Conservation (phyloP, 2,329 filamentous ascomycete genomes). For the Leptosphaerulina australis region DNA sequence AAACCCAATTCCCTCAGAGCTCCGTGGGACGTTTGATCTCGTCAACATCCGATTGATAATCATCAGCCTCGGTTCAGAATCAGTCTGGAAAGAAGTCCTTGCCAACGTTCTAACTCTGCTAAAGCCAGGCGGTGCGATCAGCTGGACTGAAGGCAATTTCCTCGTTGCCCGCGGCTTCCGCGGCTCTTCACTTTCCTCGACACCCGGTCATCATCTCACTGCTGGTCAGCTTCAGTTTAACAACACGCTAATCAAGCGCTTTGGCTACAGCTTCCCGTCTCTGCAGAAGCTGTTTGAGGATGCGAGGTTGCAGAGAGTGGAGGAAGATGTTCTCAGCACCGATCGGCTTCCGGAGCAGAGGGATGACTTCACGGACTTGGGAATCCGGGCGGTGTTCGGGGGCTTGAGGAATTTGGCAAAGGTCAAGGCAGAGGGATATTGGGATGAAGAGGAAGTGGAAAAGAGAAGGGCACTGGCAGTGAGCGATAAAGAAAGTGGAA, state of each 20-base stretch:
- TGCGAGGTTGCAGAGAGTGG: slow-evolving; percentile 26
- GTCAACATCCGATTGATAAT: slow-evolving; percentile 42
- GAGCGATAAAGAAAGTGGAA: slow-evolving; percentile 31
- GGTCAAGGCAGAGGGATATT: slow-evolving; percentile 29
- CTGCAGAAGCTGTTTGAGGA: slow-evolving; percentile 24
- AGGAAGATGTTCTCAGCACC: slow-evolving; percentile 37
- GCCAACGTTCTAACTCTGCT: slow-evolving; percentile 33
- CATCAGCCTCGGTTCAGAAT: slow-evolving; percentile 32
- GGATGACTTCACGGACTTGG: slow-evolving; percentile 37
- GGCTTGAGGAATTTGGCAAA: slow-evolving; percentile 35
- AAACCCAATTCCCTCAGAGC: slow-evolving; percentile 32
- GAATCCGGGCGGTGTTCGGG: slow-evolving; percentile 34
- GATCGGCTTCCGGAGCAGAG: slow-evolving; percentile 34
- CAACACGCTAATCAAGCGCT: slow-evolving; percentile 25
- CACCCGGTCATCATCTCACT: slow-evolving; percentile 30
- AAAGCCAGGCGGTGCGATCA: slow-evolving; percentile 38
- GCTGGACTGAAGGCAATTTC: slow-evolving; percentile 43
- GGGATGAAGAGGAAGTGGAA: slow-evolving; percentile 29
- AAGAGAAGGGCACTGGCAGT: slow-evolving; percentile 24
- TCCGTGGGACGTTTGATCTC: slow-evolving; percentile 37
- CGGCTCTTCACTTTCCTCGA: slow-evolving; percentile 9
- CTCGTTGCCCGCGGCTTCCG: slow-evolving; percentile 31
- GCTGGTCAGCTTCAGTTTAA: slow-evolving; percentile 31
- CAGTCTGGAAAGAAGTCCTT: slow-evolving; percentile 32
- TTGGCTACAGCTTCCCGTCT: slow-evolving; percentile 34